A percentile compares a stretch with the other conserved stretches of the same genome.
Evolutionary conservation across 2,329 filamentous ascomycete genomes (phyloP).

Genomic region (Aspergillus ochraceoroseus): DNA sequence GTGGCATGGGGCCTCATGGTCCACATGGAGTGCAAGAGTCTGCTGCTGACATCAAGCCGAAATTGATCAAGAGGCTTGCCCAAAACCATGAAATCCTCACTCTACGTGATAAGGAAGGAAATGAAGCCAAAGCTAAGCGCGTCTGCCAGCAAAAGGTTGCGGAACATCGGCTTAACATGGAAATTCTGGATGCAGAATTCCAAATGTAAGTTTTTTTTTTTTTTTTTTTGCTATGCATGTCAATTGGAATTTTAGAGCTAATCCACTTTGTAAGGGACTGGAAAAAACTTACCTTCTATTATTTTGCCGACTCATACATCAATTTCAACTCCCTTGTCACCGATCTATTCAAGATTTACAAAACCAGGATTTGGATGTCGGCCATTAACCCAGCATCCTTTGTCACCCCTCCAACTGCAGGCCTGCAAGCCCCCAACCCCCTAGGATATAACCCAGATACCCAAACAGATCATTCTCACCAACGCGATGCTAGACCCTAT

Average conservation of each 20-base stretch:
- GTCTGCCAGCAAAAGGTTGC: conserved; percentile 95
- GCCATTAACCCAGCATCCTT: conserved; percentile 98
- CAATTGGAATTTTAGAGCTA: background rate
- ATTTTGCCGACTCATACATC: conserved; percentile 96
- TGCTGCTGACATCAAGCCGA: conserved; percentile 78
- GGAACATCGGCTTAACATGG: conserved; percentile 93
- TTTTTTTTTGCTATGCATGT: background rate
- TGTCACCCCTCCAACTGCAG: conserved; percentile 65
- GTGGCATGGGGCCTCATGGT: conserved; percentile 70
- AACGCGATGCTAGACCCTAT: conserved; percentile 34
- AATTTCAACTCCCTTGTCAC: conserved; percentile 98
- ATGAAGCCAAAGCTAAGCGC: conserved; percentile 94
- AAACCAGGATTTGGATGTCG: conserved; percentile 99
- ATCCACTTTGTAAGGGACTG: conserved; percentile 66
- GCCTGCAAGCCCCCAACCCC: conserved; percentile 64
- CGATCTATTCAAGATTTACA: conserved; percentile 98
- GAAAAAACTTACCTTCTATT: conserved; percentile 98
- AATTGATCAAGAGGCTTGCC: conserved; percentile 92
- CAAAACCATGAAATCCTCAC: conserved; percentile 85
- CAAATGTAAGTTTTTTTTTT: conserved; percentile 70
- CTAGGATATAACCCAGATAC: conserved; percentile 51
- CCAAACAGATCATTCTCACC: conserved; percentile 40
- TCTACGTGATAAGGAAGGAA: conserved; percentile 90
- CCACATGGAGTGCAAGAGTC: conserved; percentile 70
- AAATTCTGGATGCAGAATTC: conserved; percentile 96